Conservation (phyloP, 129 eudicot species). For the Flaveria brownii region DNA sequence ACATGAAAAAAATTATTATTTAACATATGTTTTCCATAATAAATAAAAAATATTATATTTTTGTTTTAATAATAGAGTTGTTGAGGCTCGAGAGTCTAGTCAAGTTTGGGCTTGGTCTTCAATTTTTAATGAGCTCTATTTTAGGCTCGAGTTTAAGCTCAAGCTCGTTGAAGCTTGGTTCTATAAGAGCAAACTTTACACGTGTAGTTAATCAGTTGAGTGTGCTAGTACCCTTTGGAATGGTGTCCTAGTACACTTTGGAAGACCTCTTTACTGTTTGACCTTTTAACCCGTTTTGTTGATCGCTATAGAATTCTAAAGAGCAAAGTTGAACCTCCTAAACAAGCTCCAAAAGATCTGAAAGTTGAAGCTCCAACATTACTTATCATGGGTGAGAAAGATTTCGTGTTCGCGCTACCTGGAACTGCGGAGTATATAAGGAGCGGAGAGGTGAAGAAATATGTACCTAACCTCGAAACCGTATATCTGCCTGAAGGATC, state of each 20-base stretch:
- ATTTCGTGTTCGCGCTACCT: conserved; percentile 28
- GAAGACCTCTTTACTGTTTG: not conserved
- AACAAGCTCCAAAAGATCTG: conserved; percentile 27
- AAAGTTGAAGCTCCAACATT: conserved; percentile 28
- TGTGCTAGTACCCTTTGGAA: not conserved
- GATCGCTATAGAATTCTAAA: conserved; percentile 13
- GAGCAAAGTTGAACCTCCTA: conserved; percentile 13
- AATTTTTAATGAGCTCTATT: no score
- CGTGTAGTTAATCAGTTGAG: no score
- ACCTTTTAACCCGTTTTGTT: not conserved
- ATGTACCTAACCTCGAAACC: conserved; percentile 31
- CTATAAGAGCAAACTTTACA: no score
- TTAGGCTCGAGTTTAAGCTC: no score
- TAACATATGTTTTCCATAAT: no score
- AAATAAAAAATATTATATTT: no score
- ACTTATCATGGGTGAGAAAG: conserved; percentile 37
- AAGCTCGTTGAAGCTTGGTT: no score
- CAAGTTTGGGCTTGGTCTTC: no score
- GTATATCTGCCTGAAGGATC: conserved; percentile 28
- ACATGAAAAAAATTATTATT: no score
- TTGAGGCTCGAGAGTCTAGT: no score
- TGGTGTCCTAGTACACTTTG: not conserved
- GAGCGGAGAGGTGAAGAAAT: conserved; percentile 29
- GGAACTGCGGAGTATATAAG: conserved; percentile 27
- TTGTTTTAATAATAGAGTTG: no score